Evolutionary conservation across 2,329 filamentous ascomycete genomes (phyloP).

Genomic region (Trichoderma sp.): DNA sequence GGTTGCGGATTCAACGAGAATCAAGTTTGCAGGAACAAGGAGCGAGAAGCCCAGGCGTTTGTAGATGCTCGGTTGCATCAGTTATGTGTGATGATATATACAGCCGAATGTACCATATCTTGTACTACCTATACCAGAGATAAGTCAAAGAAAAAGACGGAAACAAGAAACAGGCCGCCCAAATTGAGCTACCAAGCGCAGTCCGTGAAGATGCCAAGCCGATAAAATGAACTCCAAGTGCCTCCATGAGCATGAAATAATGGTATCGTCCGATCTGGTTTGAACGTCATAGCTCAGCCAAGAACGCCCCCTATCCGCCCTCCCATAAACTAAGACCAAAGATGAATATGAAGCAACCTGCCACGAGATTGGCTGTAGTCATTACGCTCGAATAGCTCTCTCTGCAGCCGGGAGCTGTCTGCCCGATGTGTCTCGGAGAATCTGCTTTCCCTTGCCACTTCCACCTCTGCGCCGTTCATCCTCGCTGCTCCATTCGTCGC

Average conservation of each 20-base stretch:
- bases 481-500: slow-evolving; percentile 48
- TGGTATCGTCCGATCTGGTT: slow-evolving; percentile 35
- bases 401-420: slow-evolving; percentile 55
- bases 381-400: slow-evolving; percentile 46
- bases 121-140: slow-evolving; percentile 38
- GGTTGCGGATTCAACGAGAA: slow-evolving; percentile 80
- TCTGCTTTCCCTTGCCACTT: slow-evolving; percentile 48
- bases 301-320: slow-evolving; percentile 28
- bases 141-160: slow-evolving; percentile 1
- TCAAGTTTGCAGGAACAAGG: slow-evolving; percentile 95
- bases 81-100: slow-evolving; percentile 15
- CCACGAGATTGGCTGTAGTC: neutral
- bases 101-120: slow-evolving; percentile 38
- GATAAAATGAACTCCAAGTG: slow-evolving; percentile 14
- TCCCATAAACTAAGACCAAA: neutral
- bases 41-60: slow-evolving; percentile 82
- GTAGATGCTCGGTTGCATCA: slow-evolving; percentile 34
- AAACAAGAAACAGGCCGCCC: slow-evolving; percentile 10
- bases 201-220: neutral
- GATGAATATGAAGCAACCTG: neutral
- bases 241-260: slow-evolving; percentile 4
- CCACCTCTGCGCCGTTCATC: slow-evolving; percentile 46
- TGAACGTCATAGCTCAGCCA: slow-evolving; percentile 29
- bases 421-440: slow-evolving; percentile 52
- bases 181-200: slow-evolving; percentile 3